phyloP scores from a whole-genome alignment of 2,329 filamentous ascomycete genomes.

The Cephalotrichum gorgonifer region DNA sequence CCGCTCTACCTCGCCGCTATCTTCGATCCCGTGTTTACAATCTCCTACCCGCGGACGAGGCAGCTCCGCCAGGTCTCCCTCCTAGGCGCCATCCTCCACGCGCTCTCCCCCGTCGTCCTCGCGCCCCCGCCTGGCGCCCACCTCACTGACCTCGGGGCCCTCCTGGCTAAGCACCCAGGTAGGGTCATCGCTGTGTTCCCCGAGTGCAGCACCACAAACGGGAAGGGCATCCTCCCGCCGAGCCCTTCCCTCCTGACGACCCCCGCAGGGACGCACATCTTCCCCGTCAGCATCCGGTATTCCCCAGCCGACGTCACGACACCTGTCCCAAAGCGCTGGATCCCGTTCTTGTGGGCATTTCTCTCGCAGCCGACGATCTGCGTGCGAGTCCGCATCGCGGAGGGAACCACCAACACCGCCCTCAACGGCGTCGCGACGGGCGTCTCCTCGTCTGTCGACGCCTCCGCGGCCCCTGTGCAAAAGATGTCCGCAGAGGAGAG shows the following conservation, averaged over 20 bases:
- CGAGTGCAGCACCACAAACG: conserved; percentile 90
- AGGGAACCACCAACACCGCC: conserved; percentile 50
- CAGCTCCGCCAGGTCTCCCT: conserved; percentile 71
- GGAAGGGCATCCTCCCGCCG: conserved; percentile 76
- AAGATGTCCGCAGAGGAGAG: conserved; percentile 43
- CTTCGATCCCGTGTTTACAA: conserved; percentile 90
- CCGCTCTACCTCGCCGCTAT: conserved; percentile 89
- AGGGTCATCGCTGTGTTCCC: conserved; percentile 81
- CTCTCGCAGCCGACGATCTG: conserved; percentile 78
- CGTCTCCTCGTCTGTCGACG: conserved; percentile 15
- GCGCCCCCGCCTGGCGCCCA: conserved; percentile 31
- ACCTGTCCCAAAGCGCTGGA: conserved; percentile 65
- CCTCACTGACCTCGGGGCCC: conserved; percentile 50
- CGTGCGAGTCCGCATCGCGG: conserved; percentile 83
- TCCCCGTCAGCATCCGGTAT: conserved; percentile 84
- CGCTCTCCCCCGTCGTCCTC: conserved; percentile 51
- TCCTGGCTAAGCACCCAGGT: conserved; percentile 59
- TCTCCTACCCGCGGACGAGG: conserved; percentile 65
- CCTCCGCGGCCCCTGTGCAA: conserved; percentile 13
- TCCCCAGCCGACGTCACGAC: conserved; percentile 84
- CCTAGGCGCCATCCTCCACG: conserved; percentile 61
- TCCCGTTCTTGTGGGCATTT: conserved; percentile 73
- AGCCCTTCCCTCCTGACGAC: conserved; percentile 65
- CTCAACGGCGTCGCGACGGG: conserved; percentile 27
- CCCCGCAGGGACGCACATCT: conserved; percentile 62